Evolutionary conservation across 768 basidiomycete species (phyloP).

Genomic region (Neoboletus subvelutipes): DNA sequence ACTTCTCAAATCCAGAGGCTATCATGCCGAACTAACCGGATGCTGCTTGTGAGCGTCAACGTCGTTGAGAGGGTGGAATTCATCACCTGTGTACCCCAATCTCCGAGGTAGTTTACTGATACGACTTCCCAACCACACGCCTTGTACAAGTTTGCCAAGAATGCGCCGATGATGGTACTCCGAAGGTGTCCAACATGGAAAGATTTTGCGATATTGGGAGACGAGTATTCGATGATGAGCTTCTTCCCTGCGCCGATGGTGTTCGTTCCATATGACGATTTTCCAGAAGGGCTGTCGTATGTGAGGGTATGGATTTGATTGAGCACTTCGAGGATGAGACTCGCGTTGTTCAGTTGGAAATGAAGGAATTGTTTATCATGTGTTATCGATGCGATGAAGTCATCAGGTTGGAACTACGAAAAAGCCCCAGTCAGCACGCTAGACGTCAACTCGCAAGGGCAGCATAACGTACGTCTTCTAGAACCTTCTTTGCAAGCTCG

Average conservation of each 20-base stretch:
- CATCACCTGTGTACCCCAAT: slow-evolving; percentile 94
- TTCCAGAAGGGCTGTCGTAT: slow-evolving; percentile 53
- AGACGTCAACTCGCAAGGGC: no score
- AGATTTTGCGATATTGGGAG: slow-evolving; percentile 96
- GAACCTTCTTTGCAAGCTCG: slow-evolving; percentile 69
- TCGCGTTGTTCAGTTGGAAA: slow-evolving; percentile 68
- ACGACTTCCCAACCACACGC: slow-evolving; percentile 92
- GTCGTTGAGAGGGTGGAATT: no score
- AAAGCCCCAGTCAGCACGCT: not conserved
- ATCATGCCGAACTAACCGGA: slow-evolving; percentile 73
- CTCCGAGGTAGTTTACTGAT: slow-evolving; percentile 92
- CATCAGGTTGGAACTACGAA: slow-evolving; percentile 78
- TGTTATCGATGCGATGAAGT: slow-evolving; percentile 68
- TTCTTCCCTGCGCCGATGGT: slow-evolving; percentile 76
- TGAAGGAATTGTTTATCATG: slow-evolving; percentile 81
- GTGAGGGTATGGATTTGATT: slow-evolving; percentile 74
- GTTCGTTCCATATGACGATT: slow-evolving; percentile 83
- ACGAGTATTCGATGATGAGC: slow-evolving; percentile 87
- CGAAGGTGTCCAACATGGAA: slow-evolving; percentile 98
- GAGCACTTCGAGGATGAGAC: slow-evolving; percentile 65
- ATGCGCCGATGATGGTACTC: slow-evolving; percentile 98
- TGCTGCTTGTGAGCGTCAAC: not conserved
- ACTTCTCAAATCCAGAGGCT: slow-evolving; percentile 87
- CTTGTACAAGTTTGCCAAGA: slow-evolving; percentile 86
- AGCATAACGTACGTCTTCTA: slow-evolving; percentile 63